phyloP scores from a whole-genome alignment of 1,139 yeast species.

The Starmera stellimalicola region DNA sequence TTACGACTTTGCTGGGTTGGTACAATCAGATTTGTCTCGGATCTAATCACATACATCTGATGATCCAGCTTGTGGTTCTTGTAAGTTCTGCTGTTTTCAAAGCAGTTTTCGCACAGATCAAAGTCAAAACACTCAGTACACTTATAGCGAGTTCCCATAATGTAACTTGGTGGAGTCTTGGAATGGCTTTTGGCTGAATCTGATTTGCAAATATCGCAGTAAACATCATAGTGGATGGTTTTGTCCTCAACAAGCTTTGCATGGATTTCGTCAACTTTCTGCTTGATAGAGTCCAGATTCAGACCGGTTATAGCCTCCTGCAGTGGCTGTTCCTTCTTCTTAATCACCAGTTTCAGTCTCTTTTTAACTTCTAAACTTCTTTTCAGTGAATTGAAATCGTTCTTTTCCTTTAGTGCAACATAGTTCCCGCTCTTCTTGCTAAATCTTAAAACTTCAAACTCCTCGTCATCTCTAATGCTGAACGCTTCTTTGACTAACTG shows the following conservation, averaged over 20 bases:
- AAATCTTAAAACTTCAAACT: constrained; percentile 21
- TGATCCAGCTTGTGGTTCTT: constrained; percentile 20
- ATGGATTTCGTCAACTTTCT: neutral
- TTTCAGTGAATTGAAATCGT: constrained; percentile 36
- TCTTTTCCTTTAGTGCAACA: constrained; percentile 29
- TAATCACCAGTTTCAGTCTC: constrained; percentile 17
- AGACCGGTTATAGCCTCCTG: no score
- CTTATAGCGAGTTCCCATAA: constrained; percentile 37
- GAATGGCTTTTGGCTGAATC: constrained; percentile 8
- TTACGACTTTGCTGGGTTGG: neutral
- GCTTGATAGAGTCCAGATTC: no score
- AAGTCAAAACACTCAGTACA: constrained; percentile 45
- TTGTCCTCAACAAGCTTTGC: neutral
- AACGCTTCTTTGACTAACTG: neutral
- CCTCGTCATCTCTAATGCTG: neutral
- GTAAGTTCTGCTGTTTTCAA: constrained; percentile 19
- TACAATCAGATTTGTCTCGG: neutral
- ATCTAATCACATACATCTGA: constrained; percentile 10
- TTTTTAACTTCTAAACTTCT: constrained; percentile 33
- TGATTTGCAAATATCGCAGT: constrained; percentile 34
- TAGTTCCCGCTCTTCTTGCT: constrained; percentile 35
- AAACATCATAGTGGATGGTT: constrained; percentile 5
- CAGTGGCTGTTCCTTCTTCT: no score
- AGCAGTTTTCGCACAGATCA: constrained; percentile 48
- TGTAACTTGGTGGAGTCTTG: constrained; percentile 22